Conservation (phyloP, 768 basidiomycete genomes). For the Naematelia aurantialba region DNA sequence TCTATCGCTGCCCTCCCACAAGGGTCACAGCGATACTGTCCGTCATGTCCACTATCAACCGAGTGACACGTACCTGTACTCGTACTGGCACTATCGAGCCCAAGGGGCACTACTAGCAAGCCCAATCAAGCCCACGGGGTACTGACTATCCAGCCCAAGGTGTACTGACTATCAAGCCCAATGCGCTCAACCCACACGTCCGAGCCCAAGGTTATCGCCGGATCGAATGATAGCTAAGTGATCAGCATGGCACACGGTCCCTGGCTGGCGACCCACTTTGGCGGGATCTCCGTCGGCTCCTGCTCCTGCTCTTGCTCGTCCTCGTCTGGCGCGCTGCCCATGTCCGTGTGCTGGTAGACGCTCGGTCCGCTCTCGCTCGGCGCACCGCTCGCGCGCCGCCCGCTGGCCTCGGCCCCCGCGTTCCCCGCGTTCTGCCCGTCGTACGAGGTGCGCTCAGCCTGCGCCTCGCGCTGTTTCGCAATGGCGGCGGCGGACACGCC, state of each 20-base stretch:
- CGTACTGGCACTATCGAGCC: too few relatives aligned
- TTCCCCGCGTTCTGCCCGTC: neutral
- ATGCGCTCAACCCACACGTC: too few relatives aligned
- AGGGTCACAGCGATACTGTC: too few relatives aligned
- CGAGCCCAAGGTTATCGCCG: constrained; percentile 6
- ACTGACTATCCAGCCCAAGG: too few relatives aligned
- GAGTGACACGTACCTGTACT: too few relatives aligned
- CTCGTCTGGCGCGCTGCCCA: constrained; percentile 21
- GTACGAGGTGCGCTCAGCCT: constrained; percentile 5
- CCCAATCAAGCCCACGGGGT: too few relatives aligned
- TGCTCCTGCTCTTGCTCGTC: constrained; percentile 7
- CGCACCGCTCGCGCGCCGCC: constrained; percentile 2
- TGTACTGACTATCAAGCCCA: too few relatives aligned
- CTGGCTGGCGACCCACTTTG: constrained; percentile 32
- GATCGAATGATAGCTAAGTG: constrained; percentile 30
- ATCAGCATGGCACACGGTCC: constrained; percentile 4
- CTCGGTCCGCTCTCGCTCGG: constrained; percentile 14
- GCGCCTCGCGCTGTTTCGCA: constrained; percentile 20
- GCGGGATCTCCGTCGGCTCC: constrained; percentile 35
- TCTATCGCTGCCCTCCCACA: too few relatives aligned
- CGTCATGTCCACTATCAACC: too few relatives aligned
- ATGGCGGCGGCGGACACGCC: constrained; percentile 10
- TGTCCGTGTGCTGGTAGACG: constrained; percentile 43
- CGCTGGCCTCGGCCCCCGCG: constrained; percentile 5
- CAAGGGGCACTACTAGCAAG: too few relatives aligned